Evolutionary conservation across 2,329 filamentous ascomycete genomes (phyloP).

Genomic region (Geosmithia flava): DNA sequence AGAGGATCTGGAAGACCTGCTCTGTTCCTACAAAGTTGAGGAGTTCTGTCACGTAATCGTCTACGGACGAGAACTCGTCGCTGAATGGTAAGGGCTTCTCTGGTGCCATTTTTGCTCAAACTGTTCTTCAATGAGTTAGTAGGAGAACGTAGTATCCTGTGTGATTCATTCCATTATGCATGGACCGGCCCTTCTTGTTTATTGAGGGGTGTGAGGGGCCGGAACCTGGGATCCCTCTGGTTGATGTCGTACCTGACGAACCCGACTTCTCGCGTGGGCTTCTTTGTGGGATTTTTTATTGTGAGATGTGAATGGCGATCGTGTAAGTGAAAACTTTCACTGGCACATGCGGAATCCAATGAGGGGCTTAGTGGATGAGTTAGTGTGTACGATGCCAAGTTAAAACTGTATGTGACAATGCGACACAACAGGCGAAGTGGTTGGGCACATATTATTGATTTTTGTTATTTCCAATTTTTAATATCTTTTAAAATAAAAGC

Average conservation of each 20-base stretch:
- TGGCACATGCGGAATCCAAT: not conserved
- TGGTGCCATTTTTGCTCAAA: conserved; percentile 16
- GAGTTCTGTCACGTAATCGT: conserved; percentile 69
- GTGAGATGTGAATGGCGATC: not conserved
- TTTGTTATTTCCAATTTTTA: no score
- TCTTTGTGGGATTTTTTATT: not conserved
- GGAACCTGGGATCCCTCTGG: not conserved
- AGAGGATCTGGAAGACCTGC: conserved; percentile 73
- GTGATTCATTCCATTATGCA: not conserved
- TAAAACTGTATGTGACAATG: not conserved
- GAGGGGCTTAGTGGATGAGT: not conserved
- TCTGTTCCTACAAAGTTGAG: conserved; percentile 65
- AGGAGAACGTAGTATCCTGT: not conserved
- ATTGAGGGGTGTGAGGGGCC: not conserved
- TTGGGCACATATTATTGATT: no score
- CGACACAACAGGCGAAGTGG: no score
- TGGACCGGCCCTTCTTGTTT: not conserved
- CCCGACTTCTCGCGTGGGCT: not conserved
- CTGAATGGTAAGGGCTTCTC: conserved; percentile 53
- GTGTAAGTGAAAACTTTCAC: not conserved
- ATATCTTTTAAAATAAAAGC: no score
- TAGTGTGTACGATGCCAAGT: not conserved
- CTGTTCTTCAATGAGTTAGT: not conserved
- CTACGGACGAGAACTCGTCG: conserved; percentile 54
- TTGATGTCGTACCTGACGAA: not conserved